Evolutionary conservation across 305 asterid genomes (phyloP).

Genomic region (Fraxinus platypoda): DNA sequence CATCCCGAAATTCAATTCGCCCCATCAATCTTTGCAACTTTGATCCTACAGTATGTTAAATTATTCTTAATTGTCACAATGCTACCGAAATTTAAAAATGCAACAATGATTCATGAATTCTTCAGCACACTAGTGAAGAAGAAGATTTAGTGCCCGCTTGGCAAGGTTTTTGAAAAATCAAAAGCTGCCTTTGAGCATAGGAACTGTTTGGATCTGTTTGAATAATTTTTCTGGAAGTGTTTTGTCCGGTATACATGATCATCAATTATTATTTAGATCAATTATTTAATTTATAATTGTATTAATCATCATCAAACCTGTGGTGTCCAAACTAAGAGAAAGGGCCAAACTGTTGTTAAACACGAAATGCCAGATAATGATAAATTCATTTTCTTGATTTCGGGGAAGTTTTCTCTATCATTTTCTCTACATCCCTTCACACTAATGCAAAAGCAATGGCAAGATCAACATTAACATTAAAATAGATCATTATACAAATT

Average conservation of each 20-base stretch:
- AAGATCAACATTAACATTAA: not conserved
- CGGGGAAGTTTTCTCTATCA: not conserved
- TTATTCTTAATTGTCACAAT: constrained; percentile 7
- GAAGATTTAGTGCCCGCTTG: not conserved
- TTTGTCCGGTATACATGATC: not conserved
- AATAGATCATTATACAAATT: not conserved
- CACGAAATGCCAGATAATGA: not conserved
- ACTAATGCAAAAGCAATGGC: not conserved
- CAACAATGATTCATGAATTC: not conserved
- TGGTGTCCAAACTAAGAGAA: not conserved
- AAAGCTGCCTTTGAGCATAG: not conserved
- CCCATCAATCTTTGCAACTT: constrained; percentile 72
- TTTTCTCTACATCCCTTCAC: not conserved
- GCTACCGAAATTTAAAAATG: not conserved
- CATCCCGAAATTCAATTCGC: constrained; percentile 63
- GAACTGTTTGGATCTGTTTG: not conserved
- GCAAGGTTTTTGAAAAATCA: not conserved
- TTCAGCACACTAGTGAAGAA: not conserved
- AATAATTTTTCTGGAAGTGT: not conserved
- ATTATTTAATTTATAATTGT: not conserved
- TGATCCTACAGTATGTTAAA: constrained; percentile 50
- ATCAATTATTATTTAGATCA: not conserved
- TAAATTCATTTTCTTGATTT: not conserved
- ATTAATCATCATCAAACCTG: not conserved
- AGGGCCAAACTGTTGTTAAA: not conserved